phyloP scores from a whole-genome alignment of 1,284 basidiomycete species.

The Cryptococcus sp. region DNA sequence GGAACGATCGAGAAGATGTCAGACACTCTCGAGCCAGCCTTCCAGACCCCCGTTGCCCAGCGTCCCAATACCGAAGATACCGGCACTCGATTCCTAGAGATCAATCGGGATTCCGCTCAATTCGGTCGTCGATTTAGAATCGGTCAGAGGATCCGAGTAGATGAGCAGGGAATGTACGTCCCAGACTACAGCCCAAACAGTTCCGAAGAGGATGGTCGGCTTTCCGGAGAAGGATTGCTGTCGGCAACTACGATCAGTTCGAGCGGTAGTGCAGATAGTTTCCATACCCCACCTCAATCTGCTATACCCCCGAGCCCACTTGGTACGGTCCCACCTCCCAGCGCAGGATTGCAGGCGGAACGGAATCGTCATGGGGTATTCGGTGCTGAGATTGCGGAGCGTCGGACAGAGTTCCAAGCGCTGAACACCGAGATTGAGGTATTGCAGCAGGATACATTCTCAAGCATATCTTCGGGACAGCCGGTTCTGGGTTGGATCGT shows the following conservation, averaged over 20 bases:
- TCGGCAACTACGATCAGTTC: not conserved
- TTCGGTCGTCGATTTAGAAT: slow-evolving; percentile 70
- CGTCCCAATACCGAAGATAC: slow-evolving; percentile 26
- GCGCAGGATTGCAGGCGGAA: not conserved
- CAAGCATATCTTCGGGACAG: slow-evolving; percentile 58
- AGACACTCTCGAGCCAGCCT: no score
- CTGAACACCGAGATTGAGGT: slow-evolving; percentile 66
- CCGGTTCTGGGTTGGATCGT: slow-evolving; percentile 64
- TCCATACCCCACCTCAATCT: not conserved
- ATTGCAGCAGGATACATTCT: slow-evolving; percentile 60
- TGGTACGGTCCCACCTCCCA: not conserved
- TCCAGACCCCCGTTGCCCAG: no score
- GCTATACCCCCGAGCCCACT: not conserved
- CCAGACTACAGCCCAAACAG: slow-evolving; percentile 20
- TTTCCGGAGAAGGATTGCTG: slow-evolving; percentile 1
- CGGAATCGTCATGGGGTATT: not conserved
- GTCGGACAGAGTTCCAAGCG: slow-evolving; percentile 58
- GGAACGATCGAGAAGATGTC: no score
- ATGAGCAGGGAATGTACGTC: slow-evolving; percentile 54
- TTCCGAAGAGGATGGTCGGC: not conserved
- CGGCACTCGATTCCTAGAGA: slow-evolving; percentile 66
- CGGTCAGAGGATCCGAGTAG: slow-evolving; percentile 59
- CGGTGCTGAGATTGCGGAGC: slow-evolving; percentile 64
- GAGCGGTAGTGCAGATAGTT: not conserved
- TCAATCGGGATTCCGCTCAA: slow-evolving; percentile 62